A percentile compares a stretch with the other conserved stretches of the same genome.
phyloP scores from a whole-genome alignment of 306 rosid genomes.

The Myrica gale region DNA sequence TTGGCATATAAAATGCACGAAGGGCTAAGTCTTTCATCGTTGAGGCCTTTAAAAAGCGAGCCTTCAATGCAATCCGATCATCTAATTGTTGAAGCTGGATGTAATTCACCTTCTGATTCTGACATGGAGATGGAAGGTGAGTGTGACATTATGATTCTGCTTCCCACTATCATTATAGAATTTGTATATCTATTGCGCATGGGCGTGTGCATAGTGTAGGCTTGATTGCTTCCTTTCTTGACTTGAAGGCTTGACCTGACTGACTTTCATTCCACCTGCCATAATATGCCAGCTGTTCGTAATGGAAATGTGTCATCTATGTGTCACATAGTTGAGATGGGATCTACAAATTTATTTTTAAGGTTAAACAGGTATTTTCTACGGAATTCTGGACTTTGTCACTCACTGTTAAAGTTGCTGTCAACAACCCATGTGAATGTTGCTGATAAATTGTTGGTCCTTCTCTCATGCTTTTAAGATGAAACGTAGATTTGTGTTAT shows the following conservation, averaged over 20 bases:
- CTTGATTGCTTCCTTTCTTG: not conserved
- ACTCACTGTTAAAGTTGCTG: not conserved
- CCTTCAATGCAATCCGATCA: conserved; percentile 28
- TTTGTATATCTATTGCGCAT: not conserved
- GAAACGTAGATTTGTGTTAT: not conserved
- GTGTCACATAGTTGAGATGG: not conserved
- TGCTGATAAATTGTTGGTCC: not conserved
- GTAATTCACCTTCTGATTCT: conserved; percentile 56
- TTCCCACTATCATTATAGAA: not conserved
- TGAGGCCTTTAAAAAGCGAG: conserved; percentile 19
- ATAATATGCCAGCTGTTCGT: not conserved
- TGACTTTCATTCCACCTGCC: not conserved
- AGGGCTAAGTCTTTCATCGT: conserved; percentile 25
- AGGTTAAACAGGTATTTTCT: not conserved
- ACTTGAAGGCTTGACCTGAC: not conserved
- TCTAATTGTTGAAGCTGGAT: conserved; percentile 34
- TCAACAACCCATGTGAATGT: not conserved
- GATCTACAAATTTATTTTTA: not conserved
- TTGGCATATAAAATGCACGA: conserved; percentile 39
- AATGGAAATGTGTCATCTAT: not conserved
- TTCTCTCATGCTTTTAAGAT: not conserved
- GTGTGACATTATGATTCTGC: conserved; percentile 26
- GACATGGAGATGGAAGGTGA: conserved; percentile 99
- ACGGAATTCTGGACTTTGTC: not conserved
- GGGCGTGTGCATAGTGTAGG: not conserved